Evolutionary conservation across 306 rosid species (phyloP).

Genomic region (Lathyrus tuberosus): DNA sequence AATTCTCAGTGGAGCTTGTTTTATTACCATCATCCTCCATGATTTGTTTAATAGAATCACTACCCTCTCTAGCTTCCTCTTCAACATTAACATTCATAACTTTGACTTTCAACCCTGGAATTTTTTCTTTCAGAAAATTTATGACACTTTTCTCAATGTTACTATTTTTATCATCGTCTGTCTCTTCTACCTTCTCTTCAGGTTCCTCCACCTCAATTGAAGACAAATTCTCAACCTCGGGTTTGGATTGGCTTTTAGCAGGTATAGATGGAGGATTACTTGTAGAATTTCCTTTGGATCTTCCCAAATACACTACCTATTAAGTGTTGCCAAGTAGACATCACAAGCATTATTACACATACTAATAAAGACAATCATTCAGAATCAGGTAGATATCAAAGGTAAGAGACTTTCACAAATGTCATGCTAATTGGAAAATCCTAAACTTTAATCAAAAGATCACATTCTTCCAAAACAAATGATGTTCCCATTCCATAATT

Average conservation of each 20-base stretch:
- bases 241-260: conserved; percentile 56
- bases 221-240: conserved; percentile 63
- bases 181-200: conserved; percentile 70
- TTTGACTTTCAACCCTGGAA: conserved; percentile 93
- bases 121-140: conserved; percentile 88
- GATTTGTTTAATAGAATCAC: conserved; percentile 64
- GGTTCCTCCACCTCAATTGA: conserved; percentile 57
- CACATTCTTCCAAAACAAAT: background rate
- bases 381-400: conserved; percentile 27
- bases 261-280: conserved; percentile 53
- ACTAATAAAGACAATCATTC: conserved; percentile 16
- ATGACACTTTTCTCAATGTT: conserved; percentile 81
- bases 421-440: conserved; percentile 31
- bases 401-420: conserved; percentile 15
- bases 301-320: conserved; percentile 88
- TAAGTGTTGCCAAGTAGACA: conserved; percentile 38
- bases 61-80: conserved; percentile 65
- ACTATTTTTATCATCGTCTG: conserved; percentile 65
- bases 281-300: conserved; percentile 66
- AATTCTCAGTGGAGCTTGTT: conserved; percentile 56
- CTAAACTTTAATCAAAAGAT: conserved; percentile 12
- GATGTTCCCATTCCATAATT: conserved; percentile 25
- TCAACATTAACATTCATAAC: conserved; percentile 72
- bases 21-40: conserved; percentile 70
- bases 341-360: conserved; percentile 26